A percentile compares a stretch with the other conserved stretches of the same genome.
Evolutionary conservation across 495 filamentous ascomycete genomes (phyloP).

Genomic region (Penicillium odoratum): DNA sequence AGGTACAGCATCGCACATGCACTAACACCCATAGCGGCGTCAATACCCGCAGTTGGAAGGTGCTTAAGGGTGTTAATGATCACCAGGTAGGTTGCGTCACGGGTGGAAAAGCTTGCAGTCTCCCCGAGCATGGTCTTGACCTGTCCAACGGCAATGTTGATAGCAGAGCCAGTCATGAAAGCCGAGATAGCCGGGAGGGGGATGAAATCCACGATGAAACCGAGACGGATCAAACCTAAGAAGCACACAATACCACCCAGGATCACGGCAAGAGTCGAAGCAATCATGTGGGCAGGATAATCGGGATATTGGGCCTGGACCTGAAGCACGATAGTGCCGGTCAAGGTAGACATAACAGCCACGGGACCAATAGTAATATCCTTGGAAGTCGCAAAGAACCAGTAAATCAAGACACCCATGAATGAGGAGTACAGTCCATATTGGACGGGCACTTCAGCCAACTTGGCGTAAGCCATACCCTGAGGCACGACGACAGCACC

Average conservation of each 20-base stretch:
- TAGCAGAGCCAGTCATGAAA: constrained; percentile 96
- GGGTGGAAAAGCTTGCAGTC: constrained; percentile 64
- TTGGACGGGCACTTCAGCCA: constrained; percentile 75
- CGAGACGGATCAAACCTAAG: constrained; percentile 75
- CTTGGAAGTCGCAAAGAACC: constrained; percentile 99
- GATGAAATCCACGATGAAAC: constrained; percentile 96
- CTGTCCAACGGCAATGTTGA: constrained; percentile 91
- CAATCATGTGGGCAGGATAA: constrained; percentile 60
- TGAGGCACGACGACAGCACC: constrained; percentile 96
- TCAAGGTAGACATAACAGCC: constrained; percentile 90
- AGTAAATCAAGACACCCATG: constrained; percentile 94
- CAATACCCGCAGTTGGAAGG: constrained; percentile 63
- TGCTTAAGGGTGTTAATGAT: constrained; percentile 85
- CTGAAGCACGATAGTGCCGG: constrained; percentile 72
- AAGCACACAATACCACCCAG: constrained; percentile 78
- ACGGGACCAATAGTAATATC: constrained; percentile 99
- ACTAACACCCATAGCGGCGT: constrained; percentile 88
- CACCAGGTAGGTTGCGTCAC: constrained; percentile 78
- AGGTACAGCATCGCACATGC: constrained; percentile 81
- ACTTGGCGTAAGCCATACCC: constrained; percentile 92
- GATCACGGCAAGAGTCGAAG: constrained; percentile 78
- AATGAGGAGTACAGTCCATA: constrained; percentile 97
- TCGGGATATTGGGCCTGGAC: constrained; percentile 59
- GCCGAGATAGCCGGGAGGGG: constrained; percentile 87
- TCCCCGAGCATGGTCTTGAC: constrained; percentile 84